A percentile compares a stretch with the other conserved stretches of the same genome.
These are phyloP conservation scores for Russula earlei DNA, from an alignment of 768 basidiomycete genomes.

Conservation along the genomic window DNA sequence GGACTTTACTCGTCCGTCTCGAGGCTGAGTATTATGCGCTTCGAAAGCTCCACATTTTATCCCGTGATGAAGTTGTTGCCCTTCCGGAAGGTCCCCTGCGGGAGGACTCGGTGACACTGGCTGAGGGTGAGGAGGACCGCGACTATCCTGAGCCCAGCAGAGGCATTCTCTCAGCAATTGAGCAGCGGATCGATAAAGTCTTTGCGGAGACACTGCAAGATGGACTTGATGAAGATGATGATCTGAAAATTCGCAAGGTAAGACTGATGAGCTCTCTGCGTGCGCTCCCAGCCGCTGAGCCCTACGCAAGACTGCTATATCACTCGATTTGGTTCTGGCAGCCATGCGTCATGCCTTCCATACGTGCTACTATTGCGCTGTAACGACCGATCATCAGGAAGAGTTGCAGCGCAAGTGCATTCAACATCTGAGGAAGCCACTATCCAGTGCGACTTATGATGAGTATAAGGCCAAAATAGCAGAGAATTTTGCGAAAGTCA, in stretches of 20 bases:
- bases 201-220: conserved; percentile 60
- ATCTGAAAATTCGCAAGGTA: conserved; percentile 65
- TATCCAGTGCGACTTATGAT: conserved; percentile 51
- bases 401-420: conserved; percentile 93
- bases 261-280: conserved; percentile 21
- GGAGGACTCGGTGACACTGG: conserved; percentile 18
- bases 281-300: conserved; percentile 14
- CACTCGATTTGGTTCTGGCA: conserved; percentile 86
- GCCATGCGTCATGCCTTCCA: conserved; percentile 89
- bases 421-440: conserved; percentile 76
- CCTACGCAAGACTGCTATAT: conserved; percentile 52
- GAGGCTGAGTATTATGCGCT: conserved; percentile 60
- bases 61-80: conserved; percentile 16
- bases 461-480: conserved; percentile 49
- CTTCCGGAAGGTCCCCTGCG: conserved; percentile 18
- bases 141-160: conserved; percentile 51
- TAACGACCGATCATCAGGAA: conserved; percentile 87
- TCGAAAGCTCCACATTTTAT: conserved; percentile 32
- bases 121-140: conserved; percentile 26
- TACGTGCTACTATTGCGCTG: conserved; percentile 97
- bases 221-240: conserved; percentile 55
- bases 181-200: conserved; percentile 71
- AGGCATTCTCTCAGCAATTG: conserved; percentile 69
- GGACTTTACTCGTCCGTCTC: conserved; percentile 57
- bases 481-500: conserved; percentile 31